Conservation (phyloP, 2,329 filamentous ascomycete species). For the Pseudogymnoascus sp. region DNA sequence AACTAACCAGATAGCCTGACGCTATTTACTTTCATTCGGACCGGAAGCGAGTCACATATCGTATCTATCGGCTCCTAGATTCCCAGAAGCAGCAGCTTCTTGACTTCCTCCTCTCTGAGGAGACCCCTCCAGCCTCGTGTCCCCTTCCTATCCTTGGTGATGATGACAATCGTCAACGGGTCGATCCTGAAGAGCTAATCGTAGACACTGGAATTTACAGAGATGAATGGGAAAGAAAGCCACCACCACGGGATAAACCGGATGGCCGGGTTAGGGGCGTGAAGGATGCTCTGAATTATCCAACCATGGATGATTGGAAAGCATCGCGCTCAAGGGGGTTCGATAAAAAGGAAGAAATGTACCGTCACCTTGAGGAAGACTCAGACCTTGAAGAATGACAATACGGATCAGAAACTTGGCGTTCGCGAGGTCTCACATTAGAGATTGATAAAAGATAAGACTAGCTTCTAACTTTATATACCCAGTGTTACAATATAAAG, state of each 20-base stretch:
- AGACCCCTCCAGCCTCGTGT: not conserved
- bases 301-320: not conserved
- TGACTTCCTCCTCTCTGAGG: constrained; percentile 16
- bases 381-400: not conserved
- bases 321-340: not conserved
- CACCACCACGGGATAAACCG: not conserved
- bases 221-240: constrained; percentile 28
- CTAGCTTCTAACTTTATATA: too few relatives aligned
- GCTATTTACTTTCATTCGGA: constrained; percentile 20
- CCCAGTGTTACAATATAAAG: too few relatives aligned
- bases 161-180: constrained; percentile 21
- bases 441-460: too few relatives aligned
- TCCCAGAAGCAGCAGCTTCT: constrained; percentile 18
- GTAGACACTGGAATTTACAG: constrained; percentile 25
- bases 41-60: constrained; percentile 15
- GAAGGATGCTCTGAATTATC: not conserved
- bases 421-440: too few relatives aligned
- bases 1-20: not conserved
- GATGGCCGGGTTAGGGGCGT: not conserved
- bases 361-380: not conserved
- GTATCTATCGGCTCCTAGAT: constrained; percentile 21
- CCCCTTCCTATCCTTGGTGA: constrained; percentile 21
- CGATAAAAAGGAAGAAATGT: not conserved
- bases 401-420: not conserved
- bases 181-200: constrained; percentile 28